A percentile compares a stretch with the other conserved stretches of the same genome.
These are phyloP conservation scores for Kluyveromyces starmeri DNA, from an alignment of 805 yeast genomes.

Conservation along the genomic window DNA sequence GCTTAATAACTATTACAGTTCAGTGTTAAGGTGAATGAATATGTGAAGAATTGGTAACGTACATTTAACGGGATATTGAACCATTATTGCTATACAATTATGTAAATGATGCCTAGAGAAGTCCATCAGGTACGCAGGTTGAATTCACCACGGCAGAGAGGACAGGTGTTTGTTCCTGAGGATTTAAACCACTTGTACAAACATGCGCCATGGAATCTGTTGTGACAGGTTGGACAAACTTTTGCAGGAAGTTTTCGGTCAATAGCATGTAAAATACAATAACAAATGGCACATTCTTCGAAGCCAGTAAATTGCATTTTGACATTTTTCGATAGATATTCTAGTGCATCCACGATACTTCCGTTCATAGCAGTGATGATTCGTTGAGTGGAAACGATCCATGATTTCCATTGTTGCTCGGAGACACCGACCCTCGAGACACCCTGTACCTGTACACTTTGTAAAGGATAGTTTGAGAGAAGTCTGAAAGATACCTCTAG, in stretches of 20 bases:
- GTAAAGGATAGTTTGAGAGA: conserved; percentile 72
- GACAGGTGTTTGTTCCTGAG: conserved; percentile 87
- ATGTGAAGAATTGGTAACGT: too few relatives aligned
- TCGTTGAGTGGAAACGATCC: conserved; percentile 87
- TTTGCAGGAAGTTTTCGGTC: conserved; percentile 88
- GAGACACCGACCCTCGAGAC: conserved; percentile 77
- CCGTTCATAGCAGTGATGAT: conserved; percentile 70
- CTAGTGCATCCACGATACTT: conserved; percentile 39
- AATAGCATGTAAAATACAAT: conserved; percentile 75
- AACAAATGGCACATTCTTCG: conserved; percentile 96
- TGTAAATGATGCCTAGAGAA: too few relatives aligned
- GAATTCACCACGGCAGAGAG: conserved; percentile 63
- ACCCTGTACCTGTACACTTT: conserved; percentile 67
- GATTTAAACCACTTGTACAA: conserved; percentile 96
- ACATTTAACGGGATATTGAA: too few relatives aligned
- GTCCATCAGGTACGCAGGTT: too few relatives aligned
- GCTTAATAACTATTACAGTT: too few relatives aligned
- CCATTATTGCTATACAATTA: too few relatives aligned
- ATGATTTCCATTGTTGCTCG: conserved; percentile 88
- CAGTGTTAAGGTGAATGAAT: too few relatives aligned
- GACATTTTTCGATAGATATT: conserved; percentile 49
- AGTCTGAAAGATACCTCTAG: conserved; percentile 69
- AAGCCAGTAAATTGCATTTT: conserved; percentile 83
- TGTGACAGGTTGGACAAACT: conserved; percentile 80
- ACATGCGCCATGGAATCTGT: conserved; percentile 94